Evolutionary conservation across 345 rosid genomes (phyloP), one percentile per base, ranked within the genome.

Genomic region (Psidium friedrichsthalianum): DNA sequence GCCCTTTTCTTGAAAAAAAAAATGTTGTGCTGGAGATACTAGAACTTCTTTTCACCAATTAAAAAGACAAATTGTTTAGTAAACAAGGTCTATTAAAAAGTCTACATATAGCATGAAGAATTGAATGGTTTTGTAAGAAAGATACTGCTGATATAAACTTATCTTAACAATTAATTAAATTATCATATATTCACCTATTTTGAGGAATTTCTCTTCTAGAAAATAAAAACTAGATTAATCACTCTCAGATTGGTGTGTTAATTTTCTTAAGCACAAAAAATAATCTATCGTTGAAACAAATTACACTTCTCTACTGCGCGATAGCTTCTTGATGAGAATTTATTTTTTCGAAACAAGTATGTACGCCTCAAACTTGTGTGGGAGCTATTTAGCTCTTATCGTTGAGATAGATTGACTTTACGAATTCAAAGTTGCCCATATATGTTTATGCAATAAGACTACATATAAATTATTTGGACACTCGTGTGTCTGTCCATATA

Each of bases 221-320:
- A n/a, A 25, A 58, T 13, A 25, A 2, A 32, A 64, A 32, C 0
- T 64, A 6, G 40, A 64, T 32, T 1, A 8, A 64, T 15, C 12
- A 0, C 21, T 32, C 44, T 8, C 1, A 8, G 0, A 0, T 32
- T 64, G 24, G 2, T 64, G 0, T 1, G 12, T 32, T 64, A 64
- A 32, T 64, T 64, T 64, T 64, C 22, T 64, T 29, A 16, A 9
- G 29, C 11, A 64, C 2, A 3, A 0, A 2, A 29, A 64, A 15
- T 32, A 64, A 64, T 32, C 40, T 56, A 8, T 22, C n/a, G 5
- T 64, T 15, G 22, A 29, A 64, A 64, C 11, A 64, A 29, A 15
- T 64, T 16, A 29, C 22, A n/a, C 1, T 27, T 27, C 9, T 27
- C 40, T 13, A 6, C n/a, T 0, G 5, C 27, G 20, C 4, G 44